phyloP scores from a whole-genome alignment of 495 filamentous ascomycete species.

The Gamarada debralockiae region DNA sequence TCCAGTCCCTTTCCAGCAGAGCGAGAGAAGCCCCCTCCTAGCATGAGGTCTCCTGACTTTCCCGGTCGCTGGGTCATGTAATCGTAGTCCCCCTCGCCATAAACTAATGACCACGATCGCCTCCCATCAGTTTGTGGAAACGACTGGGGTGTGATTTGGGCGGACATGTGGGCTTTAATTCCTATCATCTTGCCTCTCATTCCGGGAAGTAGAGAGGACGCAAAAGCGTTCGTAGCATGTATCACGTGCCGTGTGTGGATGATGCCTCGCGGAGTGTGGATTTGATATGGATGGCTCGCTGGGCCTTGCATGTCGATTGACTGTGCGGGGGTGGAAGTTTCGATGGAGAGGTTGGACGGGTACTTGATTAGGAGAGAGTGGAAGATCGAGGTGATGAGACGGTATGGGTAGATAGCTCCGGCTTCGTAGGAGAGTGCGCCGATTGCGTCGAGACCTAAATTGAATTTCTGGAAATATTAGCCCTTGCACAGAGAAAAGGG shows the following conservation, averaged over 20 bases:
- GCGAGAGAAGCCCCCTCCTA: conserved; percentile 3
- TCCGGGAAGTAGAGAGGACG: conserved; percentile 39
- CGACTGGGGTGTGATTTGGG: conserved; percentile 26
- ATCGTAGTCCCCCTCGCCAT: conserved; percentile 31
- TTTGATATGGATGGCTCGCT: neutral
- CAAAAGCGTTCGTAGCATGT: conserved; percentile 45
- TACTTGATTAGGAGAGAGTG: conserved; percentile 27
- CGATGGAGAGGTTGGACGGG: conserved; percentile 29
- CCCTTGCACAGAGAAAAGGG: neutral
- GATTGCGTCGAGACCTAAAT: conserved; percentile 7
- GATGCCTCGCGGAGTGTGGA: conserved; percentile 30
- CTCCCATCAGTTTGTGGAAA: conserved; percentile 10
- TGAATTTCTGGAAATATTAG: conserved; percentile 4
- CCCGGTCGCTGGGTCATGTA: conserved; percentile 32
- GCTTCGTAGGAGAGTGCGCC: conserved; percentile 36
- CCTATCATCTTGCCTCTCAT: conserved; percentile 44
- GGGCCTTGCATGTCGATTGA: neutral
- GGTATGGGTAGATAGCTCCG: conserved; percentile 40
- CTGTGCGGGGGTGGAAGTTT: conserved; percentile 33
- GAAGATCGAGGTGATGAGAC: conserved; percentile 38
- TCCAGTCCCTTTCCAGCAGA: neutral
- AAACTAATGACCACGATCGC: conserved; percentile 27
- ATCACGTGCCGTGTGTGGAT: conserved; percentile 38
- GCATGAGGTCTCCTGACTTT: conserved; percentile 8
- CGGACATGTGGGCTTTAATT: conserved; percentile 43